Percentiles rank a stretch among this genome's conserved stretches.
phyloP scores from a whole-genome alignment of 306 rosid genomes.

The Amphicarpaea edgeworthii region DNA sequence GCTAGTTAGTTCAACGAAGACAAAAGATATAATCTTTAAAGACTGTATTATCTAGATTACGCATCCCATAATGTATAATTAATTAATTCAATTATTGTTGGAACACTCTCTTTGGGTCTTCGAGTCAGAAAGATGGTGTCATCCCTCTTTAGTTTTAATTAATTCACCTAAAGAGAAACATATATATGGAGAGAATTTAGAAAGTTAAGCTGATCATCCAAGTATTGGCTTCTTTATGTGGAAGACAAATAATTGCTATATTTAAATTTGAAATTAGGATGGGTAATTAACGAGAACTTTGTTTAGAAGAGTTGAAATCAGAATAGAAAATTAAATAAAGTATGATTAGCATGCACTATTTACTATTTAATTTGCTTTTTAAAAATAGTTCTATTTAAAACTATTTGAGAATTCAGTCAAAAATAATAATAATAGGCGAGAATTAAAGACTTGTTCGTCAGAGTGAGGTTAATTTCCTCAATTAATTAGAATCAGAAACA shows the following conservation, averaged over 20 bases:
- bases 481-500: too few relatives aligned
- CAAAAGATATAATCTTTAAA: neutral
- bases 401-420: too few relatives aligned
- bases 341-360: neutral
- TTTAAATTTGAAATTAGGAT: neutral
- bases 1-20: neutral
- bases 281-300: neutral
- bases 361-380: too few relatives aligned
- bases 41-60: neutral
- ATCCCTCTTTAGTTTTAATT: slow-evolving; percentile 1
- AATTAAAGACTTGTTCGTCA: too few relatives aligned
- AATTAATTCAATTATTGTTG: slow-evolving; percentile 14
- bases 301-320: neutral
- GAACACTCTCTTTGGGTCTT: slow-evolving; percentile 18
- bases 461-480: too few relatives aligned
- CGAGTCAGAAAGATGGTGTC: neutral
- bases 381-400: too few relatives aligned
- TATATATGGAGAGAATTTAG: slow-evolving; percentile 1
- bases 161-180: slow-evolving; percentile 20
- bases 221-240: slow-evolving; percentile 8
- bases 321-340: neutral
- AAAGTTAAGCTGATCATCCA: slow-evolving; percentile 23
- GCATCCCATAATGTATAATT: neutral
- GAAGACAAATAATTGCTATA: slow-evolving; percentile 1
- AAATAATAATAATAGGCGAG: too few relatives aligned